Percentiles rank a stretch among this genome's conserved stretches.
phyloP scores from a whole-genome alignment of 345 rosid genomes.

The Lepidium didymum region DNA sequence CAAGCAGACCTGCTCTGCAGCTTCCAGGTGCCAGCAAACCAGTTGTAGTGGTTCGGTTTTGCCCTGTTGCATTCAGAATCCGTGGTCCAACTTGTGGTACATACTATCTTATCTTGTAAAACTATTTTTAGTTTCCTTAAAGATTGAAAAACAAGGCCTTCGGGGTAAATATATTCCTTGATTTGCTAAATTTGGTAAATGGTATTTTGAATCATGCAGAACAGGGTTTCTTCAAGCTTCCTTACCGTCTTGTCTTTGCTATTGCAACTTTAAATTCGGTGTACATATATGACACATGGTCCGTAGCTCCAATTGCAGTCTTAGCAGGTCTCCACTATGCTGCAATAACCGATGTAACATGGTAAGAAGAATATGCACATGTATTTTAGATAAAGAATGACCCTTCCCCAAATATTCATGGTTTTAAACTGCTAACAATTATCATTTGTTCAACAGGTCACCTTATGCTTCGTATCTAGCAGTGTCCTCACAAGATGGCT shows the following conservation, averaged over 20 bases:
- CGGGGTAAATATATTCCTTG: background rate
- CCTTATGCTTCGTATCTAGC: slow-evolving; percentile 54
- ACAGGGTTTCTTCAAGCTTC: slow-evolving; percentile 84
- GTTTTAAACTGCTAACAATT: slow-evolving; percentile 1
- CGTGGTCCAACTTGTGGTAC: slow-evolving; percentile 61
- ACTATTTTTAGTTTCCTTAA: background rate
- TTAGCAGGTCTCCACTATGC: slow-evolving; percentile 95
- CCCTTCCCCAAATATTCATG: background rate
- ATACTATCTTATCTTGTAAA: background rate
- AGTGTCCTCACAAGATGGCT: slow-evolving; percentile 91
- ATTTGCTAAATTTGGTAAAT: background rate
- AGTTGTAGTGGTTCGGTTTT: slow-evolving; percentile 84
- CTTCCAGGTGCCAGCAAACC: slow-evolving; percentile 93
- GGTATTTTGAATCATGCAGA: slow-evolving; percentile 37
- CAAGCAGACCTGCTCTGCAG: slow-evolving; percentile 69
- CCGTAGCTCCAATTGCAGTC: slow-evolving; percentile 59
- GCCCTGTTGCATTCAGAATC: slow-evolving; percentile 61
- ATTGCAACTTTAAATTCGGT: slow-evolving; percentile 84
- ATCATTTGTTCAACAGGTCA: slow-evolving; percentile 48
- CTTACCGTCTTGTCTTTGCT: slow-evolving; percentile 83
- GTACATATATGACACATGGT: slow-evolving; percentile 85
- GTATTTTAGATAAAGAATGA: background rate
- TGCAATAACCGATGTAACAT: slow-evolving; percentile 81
- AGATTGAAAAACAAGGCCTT: background rate
- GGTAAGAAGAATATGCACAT: slow-evolving; percentile 33